Evolutionary conservation across 2,329 filamentous ascomycete species (phyloP).

Genomic region (Trichoderma oligosporum): DNA sequence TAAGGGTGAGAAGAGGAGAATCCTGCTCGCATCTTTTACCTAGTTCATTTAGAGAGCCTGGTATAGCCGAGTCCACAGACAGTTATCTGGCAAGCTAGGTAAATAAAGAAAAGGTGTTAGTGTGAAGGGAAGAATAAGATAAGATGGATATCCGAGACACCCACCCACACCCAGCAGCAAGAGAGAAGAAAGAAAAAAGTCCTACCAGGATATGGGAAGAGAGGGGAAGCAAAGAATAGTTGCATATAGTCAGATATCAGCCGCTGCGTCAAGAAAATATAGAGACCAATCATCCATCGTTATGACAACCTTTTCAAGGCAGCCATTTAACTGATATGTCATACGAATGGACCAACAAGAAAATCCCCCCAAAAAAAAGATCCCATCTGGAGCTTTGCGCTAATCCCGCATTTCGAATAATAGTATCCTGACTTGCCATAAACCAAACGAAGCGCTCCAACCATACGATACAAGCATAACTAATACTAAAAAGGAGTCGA

Average conservation of each 20-base stretch:
- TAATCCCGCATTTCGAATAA: constrained; percentile 30
- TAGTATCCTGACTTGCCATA: background rate
- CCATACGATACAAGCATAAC: background rate
- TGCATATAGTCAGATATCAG: constrained; percentile 5
- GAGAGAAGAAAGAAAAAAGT: background rate
- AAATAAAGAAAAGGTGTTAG: background rate
- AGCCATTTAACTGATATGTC: constrained; percentile 1
- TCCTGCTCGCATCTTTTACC: background rate
- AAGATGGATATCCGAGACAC: constrained; percentile 1
- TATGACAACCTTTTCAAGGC: background rate
- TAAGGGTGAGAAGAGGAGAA: background rate
- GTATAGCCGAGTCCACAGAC: background rate
- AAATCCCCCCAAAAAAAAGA: constrained; percentile 7
- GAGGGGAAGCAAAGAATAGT: background rate
- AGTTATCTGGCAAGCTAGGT: background rate
- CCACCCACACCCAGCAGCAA: no score
- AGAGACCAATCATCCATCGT: constrained; percentile 11
- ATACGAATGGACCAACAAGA: constrained; percentile 14
- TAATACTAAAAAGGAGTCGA: constrained; percentile 1
- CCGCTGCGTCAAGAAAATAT: background rate
- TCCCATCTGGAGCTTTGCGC: constrained; percentile 22
- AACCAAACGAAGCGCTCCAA: constrained; percentile 9
- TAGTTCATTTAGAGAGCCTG: background rate
- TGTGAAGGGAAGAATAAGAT: background rate
- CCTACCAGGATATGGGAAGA: constrained; percentile 1